phyloP scores from a whole-genome alignment of 805 yeast species.

The Wickerhamomyces kurtzmanii region DNA sequence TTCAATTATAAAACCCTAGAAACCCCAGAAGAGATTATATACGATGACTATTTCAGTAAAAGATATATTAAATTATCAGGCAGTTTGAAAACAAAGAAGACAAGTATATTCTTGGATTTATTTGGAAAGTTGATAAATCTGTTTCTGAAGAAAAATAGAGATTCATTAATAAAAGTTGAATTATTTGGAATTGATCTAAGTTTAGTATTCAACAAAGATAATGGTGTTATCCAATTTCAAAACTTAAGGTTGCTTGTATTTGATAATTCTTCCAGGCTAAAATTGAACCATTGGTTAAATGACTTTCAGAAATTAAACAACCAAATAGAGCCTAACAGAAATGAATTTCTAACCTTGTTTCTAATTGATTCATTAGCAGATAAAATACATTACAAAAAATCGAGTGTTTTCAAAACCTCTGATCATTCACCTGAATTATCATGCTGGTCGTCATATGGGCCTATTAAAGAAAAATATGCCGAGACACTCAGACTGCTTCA shows the following conservation, averaged over 20 bases:
- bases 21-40: no score
- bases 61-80: no score
- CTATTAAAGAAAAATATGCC: no score
- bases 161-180: slow-evolving; percentile 8
- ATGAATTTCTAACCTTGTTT: slow-evolving; percentile 6
- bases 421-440: no score
- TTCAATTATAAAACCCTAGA: no score
- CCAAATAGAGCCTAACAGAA: slow-evolving; percentile 4
- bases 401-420: no score
- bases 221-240: slow-evolving; percentile 7
- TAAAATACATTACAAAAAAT: slow-evolving; percentile 8
- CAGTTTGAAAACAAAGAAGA: no score
- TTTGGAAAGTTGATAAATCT: slow-evolving; percentile 3
- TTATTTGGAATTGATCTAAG: slow-evolving; percentile 10
- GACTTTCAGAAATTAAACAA: slow-evolving; percentile 8
- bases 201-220: slow-evolving; percentile 6
- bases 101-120: no score
- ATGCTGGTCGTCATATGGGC: no score
- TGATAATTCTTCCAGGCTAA: slow-evolving; percentile 14
- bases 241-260: slow-evolving; percentile 14
- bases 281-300: slow-evolving; percentile 10
- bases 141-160: slow-evolving; percentile 2
- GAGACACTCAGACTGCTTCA: no score
- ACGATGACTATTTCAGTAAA: no score
- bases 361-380: slow-evolving; percentile 11